phyloP scores from a whole-genome alignment of 306 rosid genomes.

The Prunus davidiana region DNA sequence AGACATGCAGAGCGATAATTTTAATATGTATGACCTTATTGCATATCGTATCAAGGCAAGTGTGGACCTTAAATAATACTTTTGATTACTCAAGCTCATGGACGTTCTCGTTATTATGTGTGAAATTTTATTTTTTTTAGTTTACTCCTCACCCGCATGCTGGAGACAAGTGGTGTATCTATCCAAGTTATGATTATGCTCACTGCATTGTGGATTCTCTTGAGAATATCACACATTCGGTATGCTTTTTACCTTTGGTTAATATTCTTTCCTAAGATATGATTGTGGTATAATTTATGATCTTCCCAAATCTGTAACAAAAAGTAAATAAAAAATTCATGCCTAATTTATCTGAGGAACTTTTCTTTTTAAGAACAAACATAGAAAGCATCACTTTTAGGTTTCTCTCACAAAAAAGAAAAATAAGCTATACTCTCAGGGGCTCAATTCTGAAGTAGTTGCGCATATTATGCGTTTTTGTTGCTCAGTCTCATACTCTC shows the following conservation, averaged over 20 bases:
- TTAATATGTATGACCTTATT: slow-evolving; percentile 96
- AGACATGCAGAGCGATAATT: slow-evolving; percentile 98
- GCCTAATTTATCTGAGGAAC: background rate
- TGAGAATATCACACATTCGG: slow-evolving; percentile 95
- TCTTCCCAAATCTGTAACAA: background rate
- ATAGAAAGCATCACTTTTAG: background rate
- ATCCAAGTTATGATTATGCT: slow-evolving; percentile 96
- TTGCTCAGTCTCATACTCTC: too few species aligned
- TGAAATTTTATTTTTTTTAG: slow-evolving; percentile 41
- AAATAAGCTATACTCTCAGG: background rate
- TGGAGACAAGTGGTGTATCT: slow-evolving; percentile 98
- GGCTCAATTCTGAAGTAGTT: background rate
- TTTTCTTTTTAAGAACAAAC: background rate
- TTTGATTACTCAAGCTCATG: slow-evolving; percentile 10
- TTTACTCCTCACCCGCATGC: slow-evolving; percentile 97
- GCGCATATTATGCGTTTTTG: too few species aligned
- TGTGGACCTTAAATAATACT: slow-evolving; percentile 4
- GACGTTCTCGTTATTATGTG: slow-evolving; percentile 10
- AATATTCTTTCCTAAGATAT: slow-evolving; percentile 3
- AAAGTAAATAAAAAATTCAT: background rate
- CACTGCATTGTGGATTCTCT: slow-evolving; percentile 99
- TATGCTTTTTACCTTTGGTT: slow-evolving; percentile 36
- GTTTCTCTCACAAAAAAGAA: background rate
- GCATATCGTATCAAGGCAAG: slow-evolving; percentile 93
- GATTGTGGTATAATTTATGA: background rate